Percentiles rank a stretch among this genome's conserved stretches.
phyloP scores from a whole-genome alignment of 352 stramenopile genomes.

The Phytophthora foliorum region DNA sequence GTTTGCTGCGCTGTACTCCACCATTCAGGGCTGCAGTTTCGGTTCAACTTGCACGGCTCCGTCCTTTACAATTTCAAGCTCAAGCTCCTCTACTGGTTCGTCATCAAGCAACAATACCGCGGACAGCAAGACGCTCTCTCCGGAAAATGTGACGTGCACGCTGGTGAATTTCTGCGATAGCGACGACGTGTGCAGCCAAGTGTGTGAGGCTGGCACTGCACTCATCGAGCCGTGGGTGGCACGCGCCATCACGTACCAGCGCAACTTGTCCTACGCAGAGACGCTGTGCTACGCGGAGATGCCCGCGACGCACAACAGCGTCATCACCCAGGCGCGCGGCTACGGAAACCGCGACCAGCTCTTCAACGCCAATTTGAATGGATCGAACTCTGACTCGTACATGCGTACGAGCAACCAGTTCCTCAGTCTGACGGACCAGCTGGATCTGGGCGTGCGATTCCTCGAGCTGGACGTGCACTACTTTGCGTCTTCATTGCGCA shows the following conservation, averaged over 20 bases:
- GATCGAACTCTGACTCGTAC: conserved; percentile 50
- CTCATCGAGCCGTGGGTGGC: conserved; percentile 72
- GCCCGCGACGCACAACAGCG: conserved; percentile 79
- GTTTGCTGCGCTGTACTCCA: conserved; percentile 55
- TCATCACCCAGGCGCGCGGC: conserved; percentile 63
- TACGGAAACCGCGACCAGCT: conserved; percentile 82
- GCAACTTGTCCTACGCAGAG: conserved; percentile 70
- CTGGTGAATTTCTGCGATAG: conserved; percentile 61
- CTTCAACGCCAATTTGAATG: conserved; percentile 61
- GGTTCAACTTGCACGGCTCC: conserved; percentile 49
- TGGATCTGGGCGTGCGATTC: conserved; percentile 75
- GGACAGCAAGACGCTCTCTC: conserved; percentile 44
- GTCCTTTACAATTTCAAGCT: conserved; percentile 45
- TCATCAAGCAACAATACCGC: conserved; percentile 25
- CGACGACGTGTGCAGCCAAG: conserved; percentile 63
- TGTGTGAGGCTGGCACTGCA: conserved; percentile 65
- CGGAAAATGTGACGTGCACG: conserved; percentile 58
- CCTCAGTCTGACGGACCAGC: conserved; percentile 75
- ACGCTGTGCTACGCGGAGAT: conserved; percentile 76
- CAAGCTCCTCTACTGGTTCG: conserved; percentile 17
- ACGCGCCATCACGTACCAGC: conserved; percentile 72
- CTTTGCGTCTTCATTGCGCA: conserved; percentile 64
- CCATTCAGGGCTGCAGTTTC: conserved; percentile 55
- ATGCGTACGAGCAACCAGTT: conserved; percentile 81
- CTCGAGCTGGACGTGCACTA: conserved; percentile 86